Conservation (phyloP, 768 basidiomycete species). For the Hortiboletus flavorubellus region DNA sequence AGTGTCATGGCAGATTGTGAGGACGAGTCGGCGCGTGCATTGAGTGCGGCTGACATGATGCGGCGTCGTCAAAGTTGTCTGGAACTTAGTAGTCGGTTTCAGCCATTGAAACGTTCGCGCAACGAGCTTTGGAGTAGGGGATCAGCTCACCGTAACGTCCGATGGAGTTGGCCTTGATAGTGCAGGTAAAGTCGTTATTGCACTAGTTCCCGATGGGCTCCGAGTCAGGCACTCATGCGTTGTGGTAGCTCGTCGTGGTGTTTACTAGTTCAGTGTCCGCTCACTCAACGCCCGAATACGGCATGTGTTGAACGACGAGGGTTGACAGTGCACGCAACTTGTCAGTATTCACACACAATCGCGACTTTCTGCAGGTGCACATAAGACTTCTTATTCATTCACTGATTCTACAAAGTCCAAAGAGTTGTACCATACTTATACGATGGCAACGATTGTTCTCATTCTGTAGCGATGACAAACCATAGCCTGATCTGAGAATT, state of each 20-base stretch:
- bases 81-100: not conserved
- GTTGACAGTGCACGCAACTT: no score
- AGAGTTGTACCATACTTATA: no score
- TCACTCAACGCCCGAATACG: not conserved
- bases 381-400: no score
- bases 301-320: no score
- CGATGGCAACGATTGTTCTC: no score
- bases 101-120: not conserved
- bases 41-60: constrained; percentile 45
- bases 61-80: not conserved
- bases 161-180: not conserved
- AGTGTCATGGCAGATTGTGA: constrained; percentile 42
- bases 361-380: no score
- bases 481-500: no score
- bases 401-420: no score
- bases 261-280: not conserved
- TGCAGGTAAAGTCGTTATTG: not conserved
- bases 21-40: constrained; percentile 39
- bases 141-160: constrained; percentile 6
- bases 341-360: no score
- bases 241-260: not conserved
- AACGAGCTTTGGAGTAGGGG: not conserved
- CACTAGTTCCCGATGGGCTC: not conserved
- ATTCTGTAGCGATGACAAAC: no score
- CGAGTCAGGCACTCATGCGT: not conserved